Base-by-base conservation (phyloP, 306 rosid species). In the Citrullus mucosospermus region DNA sequence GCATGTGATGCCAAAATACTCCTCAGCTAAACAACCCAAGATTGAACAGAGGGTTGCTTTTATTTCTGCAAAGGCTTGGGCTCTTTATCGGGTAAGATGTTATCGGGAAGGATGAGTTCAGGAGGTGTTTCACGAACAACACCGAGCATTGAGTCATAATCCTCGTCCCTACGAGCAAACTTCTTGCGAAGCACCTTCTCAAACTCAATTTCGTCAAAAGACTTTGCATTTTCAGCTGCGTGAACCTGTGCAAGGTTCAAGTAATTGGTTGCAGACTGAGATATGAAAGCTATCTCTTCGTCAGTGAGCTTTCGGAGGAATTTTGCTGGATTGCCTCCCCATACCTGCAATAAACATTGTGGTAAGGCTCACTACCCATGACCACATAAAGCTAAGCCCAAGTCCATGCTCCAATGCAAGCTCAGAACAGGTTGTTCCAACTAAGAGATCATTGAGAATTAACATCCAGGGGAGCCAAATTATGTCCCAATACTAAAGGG, bases 301-400 rank as follows among this genome's bases (percentile, higher is more conserved):
- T 95, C 96, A 2, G 97, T 87, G 55, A 95, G 97, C 90, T 89
- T 95, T 85, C 99, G 88, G 85, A 92, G 84, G 85, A 92, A 92
- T 87, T 85, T 92, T 44, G 99, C 97, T 1, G 99, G 99, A 80
- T 92, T 95, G 38, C 99, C 99, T 75, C 96, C 99, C 98, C 98
- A 95, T 60, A 92, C 93, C 98, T 95, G 85, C 89, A 76, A 72
- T 50, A 51, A 30, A 50, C 60, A 72, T 28, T 72, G 43, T 3
- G 68, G 41, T 72, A 72, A 72, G 43, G 38, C 25, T 50, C 14
- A 28, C 59, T 28, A 72, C 60, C 9, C 44, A 3, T 66, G 73
- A 80, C 61, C 50, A 54, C 53, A 72, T 55, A 39, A 41, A 14
- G 56, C 56, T 44, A 22, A 50, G 60, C 28, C 44, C 20, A 22